Conservation (phyloP, 2,329 filamentous ascomycete genomes). For the Fusarium sp. region DNA sequence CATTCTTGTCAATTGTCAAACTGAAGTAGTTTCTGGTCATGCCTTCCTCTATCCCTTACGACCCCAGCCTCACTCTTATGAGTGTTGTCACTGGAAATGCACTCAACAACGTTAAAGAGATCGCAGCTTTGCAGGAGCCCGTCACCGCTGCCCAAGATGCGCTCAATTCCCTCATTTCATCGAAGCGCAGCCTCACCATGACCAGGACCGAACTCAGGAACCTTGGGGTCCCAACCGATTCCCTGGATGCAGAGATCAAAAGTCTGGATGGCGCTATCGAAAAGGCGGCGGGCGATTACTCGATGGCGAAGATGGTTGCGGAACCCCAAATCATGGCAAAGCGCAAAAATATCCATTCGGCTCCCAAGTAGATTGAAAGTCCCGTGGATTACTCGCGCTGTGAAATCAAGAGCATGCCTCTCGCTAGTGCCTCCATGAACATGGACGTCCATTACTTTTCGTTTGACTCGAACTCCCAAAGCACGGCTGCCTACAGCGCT, state of each 20-base stretch:
- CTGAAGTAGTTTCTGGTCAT: not conserved
- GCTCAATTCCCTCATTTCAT: slow-evolving; percentile 24
- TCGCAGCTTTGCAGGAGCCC: not conserved
- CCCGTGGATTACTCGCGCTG: slow-evolving; percentile 21
- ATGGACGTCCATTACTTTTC: slow-evolving; percentile 35
- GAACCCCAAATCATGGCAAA: not conserved
- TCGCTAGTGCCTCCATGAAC: slow-evolving; percentile 25
- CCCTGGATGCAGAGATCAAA: not conserved
- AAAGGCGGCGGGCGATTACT: not conserved
- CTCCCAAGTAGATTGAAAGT: slow-evolving; percentile 14
- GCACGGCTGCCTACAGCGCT: not conserved
- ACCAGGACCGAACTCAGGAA: slow-evolving; percentile 33
- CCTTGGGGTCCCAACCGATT: not conserved
- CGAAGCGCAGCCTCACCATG: slow-evolving; percentile 27
- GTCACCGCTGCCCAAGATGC: slow-evolving; percentile 25
- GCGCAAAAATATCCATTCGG: not conserved
- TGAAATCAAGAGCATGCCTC: slow-evolving; percentile 25
- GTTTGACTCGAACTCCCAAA: not conserved
- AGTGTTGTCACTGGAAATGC: slow-evolving; percentile 2
- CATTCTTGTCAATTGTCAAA: accelerated
- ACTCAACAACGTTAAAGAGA: not conserved
- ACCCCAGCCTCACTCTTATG: slow-evolving; percentile 19
- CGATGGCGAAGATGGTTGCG: not conserved
- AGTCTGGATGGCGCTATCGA: not conserved
- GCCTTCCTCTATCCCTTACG: slow-evolving; percentile 22